Conservation (phyloP, 441 rosid genomes). For the Pelargonium citronellum region DNA sequence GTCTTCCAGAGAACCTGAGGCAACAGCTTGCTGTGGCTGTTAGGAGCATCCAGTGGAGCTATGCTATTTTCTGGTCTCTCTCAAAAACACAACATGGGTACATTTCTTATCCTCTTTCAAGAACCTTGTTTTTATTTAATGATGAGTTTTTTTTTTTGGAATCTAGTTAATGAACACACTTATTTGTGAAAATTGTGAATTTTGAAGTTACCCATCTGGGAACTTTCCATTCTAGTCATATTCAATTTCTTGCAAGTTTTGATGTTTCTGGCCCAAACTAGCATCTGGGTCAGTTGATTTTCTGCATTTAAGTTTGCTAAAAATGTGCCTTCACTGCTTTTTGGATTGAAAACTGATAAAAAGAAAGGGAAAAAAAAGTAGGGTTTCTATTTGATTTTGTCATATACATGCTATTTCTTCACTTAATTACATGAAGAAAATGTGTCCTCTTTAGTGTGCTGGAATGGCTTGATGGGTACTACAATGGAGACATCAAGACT, state of each 20-base stretch:
- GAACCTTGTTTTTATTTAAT: background rate
- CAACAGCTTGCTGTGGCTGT: constrained; percentile 50
- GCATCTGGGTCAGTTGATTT: constrained; percentile 4
- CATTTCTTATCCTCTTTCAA: background rate
- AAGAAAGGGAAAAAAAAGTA: too few relatives aligned
- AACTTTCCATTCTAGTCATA: constrained; percentile 7
- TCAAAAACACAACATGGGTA: constrained; percentile 49
- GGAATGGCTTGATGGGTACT: constrained; percentile 78
- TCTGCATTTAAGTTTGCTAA: constrained; percentile 1
- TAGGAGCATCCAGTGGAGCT: constrained; percentile 59
- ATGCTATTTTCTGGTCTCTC: constrained; percentile 56
- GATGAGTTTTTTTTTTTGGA: background rate
- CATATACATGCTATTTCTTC: background rate
- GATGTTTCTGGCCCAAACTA: background rate
- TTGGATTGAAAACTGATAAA: too few relatives aligned
- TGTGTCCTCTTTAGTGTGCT: constrained; percentile 36
- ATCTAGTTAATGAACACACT: background rate
- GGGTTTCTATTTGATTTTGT: too few relatives aligned
- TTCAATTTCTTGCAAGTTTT: background rate
- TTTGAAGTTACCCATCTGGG: background rate
- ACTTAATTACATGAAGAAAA: background rate
- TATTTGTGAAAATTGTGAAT: constrained; percentile 4
- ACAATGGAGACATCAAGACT: constrained; percentile 85
- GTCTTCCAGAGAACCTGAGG: constrained; percentile 32
- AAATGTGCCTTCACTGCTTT: background rate